A percentile compares a stretch with the other conserved stretches of the same genome.
Conservation (phyloP, 257 asterid genomes). For the Catharanthus roseus region DNA sequence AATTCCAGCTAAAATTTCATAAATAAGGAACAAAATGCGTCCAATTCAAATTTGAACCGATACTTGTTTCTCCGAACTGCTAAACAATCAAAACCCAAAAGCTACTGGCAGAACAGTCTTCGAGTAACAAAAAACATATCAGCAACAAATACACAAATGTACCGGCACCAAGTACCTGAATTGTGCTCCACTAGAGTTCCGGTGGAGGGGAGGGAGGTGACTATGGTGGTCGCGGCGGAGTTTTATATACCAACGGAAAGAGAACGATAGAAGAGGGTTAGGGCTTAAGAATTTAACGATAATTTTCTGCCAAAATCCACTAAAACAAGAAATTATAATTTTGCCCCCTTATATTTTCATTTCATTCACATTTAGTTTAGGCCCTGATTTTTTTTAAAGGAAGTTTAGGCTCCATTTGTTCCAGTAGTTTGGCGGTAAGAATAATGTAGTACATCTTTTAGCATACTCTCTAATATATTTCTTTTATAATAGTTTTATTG, state of each 20-base stretch:
- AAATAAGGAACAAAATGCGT: too few species aligned
- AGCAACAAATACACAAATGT: not conserved
- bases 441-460: too few species aligned
- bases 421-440: too few species aligned
- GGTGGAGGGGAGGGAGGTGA: not conserved
- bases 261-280: not conserved
- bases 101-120: not conserved
- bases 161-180: not conserved
- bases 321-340: too few species aligned
- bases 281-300: not conserved
- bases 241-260: not conserved
- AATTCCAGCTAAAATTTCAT: not conserved
- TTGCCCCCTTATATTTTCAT: not conserved
- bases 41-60: not conserved
- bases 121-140: not conserved
- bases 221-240: not conserved
- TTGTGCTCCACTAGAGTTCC: not conserved
- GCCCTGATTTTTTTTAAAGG: too few species aligned
- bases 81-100: not conserved
- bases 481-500: too few species aligned
- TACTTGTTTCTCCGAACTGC: not conserved
- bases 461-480: too few species aligned
- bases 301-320: not conserved
- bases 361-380: too few species aligned
- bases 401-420: too few species aligned